Base-by-base conservation (phyloP, 345 rosid species). In the Dipteronia dyeriana region DNA sequence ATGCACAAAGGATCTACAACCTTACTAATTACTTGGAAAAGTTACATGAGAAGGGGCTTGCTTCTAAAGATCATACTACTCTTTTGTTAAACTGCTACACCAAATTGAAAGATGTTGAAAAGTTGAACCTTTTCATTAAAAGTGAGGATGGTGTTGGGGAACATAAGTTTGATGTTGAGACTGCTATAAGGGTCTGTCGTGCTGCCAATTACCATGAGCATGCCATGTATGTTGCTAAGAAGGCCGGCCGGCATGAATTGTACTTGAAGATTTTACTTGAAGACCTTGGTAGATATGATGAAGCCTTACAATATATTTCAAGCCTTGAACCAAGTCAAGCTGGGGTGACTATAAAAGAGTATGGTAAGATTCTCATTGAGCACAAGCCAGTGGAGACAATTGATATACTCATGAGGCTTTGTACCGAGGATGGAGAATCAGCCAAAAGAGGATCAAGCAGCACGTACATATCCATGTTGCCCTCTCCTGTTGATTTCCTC, bases 51-150 rank as follows among this genome's bases (percentile, higher is more conserved):
- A 96, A 96, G 79, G 98, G 99, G 39, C 86, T 96, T 81, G 97
- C 98, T 83, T 96, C 97, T n/a, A 96, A 96, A 84, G 97, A 96
- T 86, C 99, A 96, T 82, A 96, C 99, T 1, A 96, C 99, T 43
- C 93, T 94, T 82, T 90, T 96, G 83, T 84, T 96, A 81, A 94
- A 96, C 84, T 94, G 99, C 84, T 96, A 94, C 79, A 96, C 99
- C 64, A 96, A 94, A 82, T 79, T 96, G 85, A 96, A 96, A 81
- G 99, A 94, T 81, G 97, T 96, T 67, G 98, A 92, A 67, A 96
- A 94, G 89, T 86, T 94, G 76, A 90, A 94, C 79, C 82, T 89
- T n/a, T 96, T 96, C 86, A 86, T 96, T 77, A 96, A 92, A 83
- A 88, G 94, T 47, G 99, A 96, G 82, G 99, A 92, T 79, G 91